phyloP scores from a whole-genome alignment of 805 yeast species.

The Wickerhamiella sergipiensis region DNA sequence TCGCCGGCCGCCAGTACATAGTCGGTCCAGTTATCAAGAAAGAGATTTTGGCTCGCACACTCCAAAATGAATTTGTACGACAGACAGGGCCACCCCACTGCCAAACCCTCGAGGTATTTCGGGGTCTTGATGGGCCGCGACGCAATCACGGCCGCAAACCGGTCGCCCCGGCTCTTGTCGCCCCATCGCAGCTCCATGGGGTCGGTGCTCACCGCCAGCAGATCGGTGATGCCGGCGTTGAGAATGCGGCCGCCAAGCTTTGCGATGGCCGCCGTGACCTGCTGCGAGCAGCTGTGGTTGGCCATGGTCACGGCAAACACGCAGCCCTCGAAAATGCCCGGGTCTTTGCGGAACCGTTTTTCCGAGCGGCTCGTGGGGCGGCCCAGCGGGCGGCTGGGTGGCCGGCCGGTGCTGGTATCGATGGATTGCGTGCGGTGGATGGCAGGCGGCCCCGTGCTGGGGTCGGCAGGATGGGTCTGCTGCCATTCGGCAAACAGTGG shows the following conservation, averaged over 20 bases:
- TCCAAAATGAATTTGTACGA: slow-evolving; percentile 44
- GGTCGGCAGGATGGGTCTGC: background rate
- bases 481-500: background rate
- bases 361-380: background rate
- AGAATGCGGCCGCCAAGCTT: background rate
- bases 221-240: background rate
- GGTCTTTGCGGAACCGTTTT: background rate
- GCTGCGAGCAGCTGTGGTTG: background rate
- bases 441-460: background rate
- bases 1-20: slow-evolving; percentile 65
- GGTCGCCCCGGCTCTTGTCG: slow-evolving; percentile 16
- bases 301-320: slow-evolving; percentile 1
- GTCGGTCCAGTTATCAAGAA: slow-evolving; percentile 31
- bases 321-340: slow-evolving; percentile 1
- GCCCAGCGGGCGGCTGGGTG: background rate
- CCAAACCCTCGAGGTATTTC: slow-evolving; percentile 63
- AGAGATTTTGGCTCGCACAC: slow-evolving; percentile 25
- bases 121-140: slow-evolving; percentile 47
- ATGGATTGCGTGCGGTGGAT: background rate
- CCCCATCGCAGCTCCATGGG: background rate
- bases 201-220: background rate
- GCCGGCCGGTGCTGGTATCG: background rate
- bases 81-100: slow-evolving; percentile 77
- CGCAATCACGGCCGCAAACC: slow-evolving; percentile 56
- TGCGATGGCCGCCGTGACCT: background rate